phyloP scores from a whole-genome alignment of 2,329 filamentous ascomycete species.

The Xylaria digitata region DNA sequence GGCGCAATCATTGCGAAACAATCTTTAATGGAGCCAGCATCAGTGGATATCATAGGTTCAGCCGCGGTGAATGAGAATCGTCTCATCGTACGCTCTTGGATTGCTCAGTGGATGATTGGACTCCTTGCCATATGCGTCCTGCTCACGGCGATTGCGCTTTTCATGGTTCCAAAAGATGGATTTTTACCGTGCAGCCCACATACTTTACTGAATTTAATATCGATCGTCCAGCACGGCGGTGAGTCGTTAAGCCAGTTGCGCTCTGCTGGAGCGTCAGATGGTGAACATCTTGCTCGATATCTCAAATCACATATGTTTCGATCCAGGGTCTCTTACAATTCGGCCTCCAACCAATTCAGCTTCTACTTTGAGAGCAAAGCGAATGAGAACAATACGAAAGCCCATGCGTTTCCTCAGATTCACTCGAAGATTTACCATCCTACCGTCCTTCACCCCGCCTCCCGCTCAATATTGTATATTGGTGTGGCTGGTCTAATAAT shows the following conservation, averaged over 20 bases:
- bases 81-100: not conserved
- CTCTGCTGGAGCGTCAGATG: constrained; percentile 12
- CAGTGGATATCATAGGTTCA: not conserved
- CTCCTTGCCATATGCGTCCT: not conserved
- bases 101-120: not conserved
- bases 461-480: not conserved
- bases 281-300: not conserved
- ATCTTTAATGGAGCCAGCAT: not conserved
- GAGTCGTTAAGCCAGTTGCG: not conserved
- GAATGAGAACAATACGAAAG: not conserved
- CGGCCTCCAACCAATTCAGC: not conserved
- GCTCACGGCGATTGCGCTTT: not conserved
- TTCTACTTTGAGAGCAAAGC: not conserved
- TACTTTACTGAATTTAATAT: not conserved
- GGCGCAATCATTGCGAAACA: constrained; percentile 2
- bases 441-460: constrained; percentile 3
- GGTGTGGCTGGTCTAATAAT: not conserved
- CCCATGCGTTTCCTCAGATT: not conserved
- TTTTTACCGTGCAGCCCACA: not conserved
- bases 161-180: not conserved
- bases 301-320: not conserved
- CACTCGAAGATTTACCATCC: constrained; percentile 11
- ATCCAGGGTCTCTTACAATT: not conserved
- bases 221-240: not conserved
- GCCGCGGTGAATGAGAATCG: not conserved